These are phyloP conservation scores for Xylariaceae sp. DNA, from an alignment of 2,329 filamentous ascomycete species.

Conservation along the genomic window DNA sequence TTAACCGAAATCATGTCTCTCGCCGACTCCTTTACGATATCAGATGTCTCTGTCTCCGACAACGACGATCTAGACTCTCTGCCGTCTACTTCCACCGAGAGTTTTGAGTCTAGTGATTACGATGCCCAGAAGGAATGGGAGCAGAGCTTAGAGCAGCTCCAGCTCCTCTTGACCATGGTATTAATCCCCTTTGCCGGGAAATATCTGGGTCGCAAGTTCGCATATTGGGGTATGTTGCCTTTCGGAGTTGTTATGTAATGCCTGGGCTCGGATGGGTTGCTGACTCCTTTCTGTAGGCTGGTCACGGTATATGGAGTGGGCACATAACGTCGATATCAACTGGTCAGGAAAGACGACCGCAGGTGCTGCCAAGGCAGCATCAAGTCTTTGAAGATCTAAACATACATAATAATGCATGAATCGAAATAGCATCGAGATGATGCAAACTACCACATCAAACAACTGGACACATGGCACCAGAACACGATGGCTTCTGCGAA, in stretches of 20 bases:
- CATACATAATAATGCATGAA: neutral
- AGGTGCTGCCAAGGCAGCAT: constrained; percentile 57
- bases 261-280: neutral
- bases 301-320: constrained; percentile 92
- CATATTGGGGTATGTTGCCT: constrained; percentile 80
- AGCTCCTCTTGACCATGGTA: constrained; percentile 90
- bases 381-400: constrained; percentile 36
- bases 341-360: constrained; percentile 57
- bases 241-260: neutral
- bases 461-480: neutral
- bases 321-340: constrained; percentile 70
- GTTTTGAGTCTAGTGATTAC: constrained; percentile 53
- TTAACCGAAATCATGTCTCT: constrained; percentile 33
- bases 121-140: constrained; percentile 96
- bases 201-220: constrained; percentile 89
- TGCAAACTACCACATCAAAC: neutral
- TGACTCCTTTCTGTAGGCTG: constrained; percentile 56
- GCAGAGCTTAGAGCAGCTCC: constrained; percentile 86
- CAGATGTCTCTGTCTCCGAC: constrained; percentile 44
- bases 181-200: constrained; percentile 91
- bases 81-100: constrained; percentile 53
- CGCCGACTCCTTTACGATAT: constrained; percentile 49
- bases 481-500: neutral
- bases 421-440: neutral
- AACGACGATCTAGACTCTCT: constrained; percentile 59